Conservation (phyloP, 441 rosid species). For the Manihot esculenta region DNA sequence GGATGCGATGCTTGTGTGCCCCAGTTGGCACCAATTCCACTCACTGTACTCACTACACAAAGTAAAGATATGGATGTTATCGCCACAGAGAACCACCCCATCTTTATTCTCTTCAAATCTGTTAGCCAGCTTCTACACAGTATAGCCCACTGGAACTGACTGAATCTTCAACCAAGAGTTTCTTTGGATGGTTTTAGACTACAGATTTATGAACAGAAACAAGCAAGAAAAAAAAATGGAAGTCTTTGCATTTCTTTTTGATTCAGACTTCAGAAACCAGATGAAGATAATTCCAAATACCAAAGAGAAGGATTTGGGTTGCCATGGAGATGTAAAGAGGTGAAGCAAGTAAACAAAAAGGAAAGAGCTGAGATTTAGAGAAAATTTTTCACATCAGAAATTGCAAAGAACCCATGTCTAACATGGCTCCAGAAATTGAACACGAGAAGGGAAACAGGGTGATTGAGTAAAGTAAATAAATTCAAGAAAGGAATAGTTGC, state of each 20-base stretch:
- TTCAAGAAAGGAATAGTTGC: constrained; percentile 5
- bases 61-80: constrained; percentile 33
- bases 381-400: constrained; percentile 2
- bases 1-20: constrained; percentile 82
- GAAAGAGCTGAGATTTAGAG: background rate
- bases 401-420: background rate
- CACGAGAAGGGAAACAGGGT: background rate
- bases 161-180: background rate
- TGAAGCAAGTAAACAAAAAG: background rate
- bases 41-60: constrained; percentile 36
- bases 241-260: background rate
- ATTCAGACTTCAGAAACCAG: background rate
- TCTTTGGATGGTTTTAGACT: background rate
- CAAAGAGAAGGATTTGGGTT: background rate
- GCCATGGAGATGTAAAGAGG: background rate
- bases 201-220: constrained; percentile 5
- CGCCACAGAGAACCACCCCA: constrained; percentile 24
- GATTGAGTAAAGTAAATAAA: background rate
- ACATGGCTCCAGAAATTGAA: background rate
- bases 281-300: background rate
- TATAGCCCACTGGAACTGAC: background rate
- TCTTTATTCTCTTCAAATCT: constrained; percentile 17
- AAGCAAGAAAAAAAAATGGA: background rate
- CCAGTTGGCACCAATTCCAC: constrained; percentile 90
- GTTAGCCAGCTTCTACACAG: constrained; percentile 13